Evolutionary conservation across 2,329 filamentous ascomycete genomes (phyloP), one percentile per base, ranked within the genome.

Genomic region (Biscogniauxia mediterranea): DNA sequence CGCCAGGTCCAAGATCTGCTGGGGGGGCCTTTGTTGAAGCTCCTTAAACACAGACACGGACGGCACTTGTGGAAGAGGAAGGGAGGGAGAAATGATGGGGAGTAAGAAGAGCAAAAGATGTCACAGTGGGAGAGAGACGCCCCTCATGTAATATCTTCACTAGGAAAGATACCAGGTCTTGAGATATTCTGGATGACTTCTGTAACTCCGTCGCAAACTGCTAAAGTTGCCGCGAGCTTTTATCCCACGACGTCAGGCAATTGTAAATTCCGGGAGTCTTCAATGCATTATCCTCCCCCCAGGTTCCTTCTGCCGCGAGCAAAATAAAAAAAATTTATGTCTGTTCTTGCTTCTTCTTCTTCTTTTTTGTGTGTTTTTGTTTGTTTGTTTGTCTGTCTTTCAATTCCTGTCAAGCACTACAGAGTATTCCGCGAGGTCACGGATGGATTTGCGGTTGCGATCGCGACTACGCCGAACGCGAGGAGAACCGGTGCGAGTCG

Each of bases 81-180:
- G 2, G 11, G 25, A 56, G 21, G 54, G 38, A 56, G 11, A 19
- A n/a, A 23, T 9, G 28, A 6, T 23, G n/a, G 8, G 2, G 13
- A 38, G 13, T 38, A 38, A 38, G 9, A 38, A 38, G 32, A n/a
- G 17, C 17, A 23, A 60, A 59, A 65, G 66, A 69, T 64, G 61
- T 70, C 65, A 71, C 67, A 67, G 65, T 67, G 62, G 62, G 63
- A 66, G 50, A 60, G 57, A 62, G 52, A 60, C 51, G 64, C 65
- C 64, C 61, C 58, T 66, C 64, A 69, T 64, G 60, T 65, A 66
- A 70, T 66, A 65, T 65, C 67, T 68, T 70, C 68, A 68, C 63
- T 62, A 65, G 52, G 53, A 66, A 61, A 66, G 66, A 69, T 65
- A 67, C 66, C 63, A 62, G 69, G 64, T 65, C 66, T 64, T 66